phyloP scores from a whole-genome alignment of 2,329 filamentous ascomycete genomes.

The Ceratocystis huliohia region DNA sequence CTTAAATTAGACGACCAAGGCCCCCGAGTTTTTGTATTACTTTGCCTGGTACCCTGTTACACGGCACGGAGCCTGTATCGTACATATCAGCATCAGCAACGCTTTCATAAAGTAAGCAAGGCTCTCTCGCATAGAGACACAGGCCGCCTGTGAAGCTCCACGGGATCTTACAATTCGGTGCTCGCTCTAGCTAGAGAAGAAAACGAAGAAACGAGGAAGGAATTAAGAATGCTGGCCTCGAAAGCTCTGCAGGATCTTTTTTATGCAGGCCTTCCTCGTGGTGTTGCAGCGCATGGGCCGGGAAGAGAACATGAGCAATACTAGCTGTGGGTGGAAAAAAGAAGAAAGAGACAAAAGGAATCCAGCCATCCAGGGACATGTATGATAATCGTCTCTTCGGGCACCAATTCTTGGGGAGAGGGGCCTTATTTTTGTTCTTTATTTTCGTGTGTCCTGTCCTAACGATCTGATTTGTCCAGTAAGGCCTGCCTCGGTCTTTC shows the following conservation, averaged over 20 bases:
- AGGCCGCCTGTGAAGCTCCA: not conserved
- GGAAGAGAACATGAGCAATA: slow-evolving; percentile 1
- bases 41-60: not conserved
- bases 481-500: not conserved
- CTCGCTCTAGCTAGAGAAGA: not conserved
- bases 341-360: not conserved
- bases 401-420: not conserved
- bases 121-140: not conserved
- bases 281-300: not conserved
- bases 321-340: not conserved
- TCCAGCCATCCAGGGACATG: not conserved
- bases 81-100: no score
- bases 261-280: slow-evolving; percentile 1
- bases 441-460: not conserved
- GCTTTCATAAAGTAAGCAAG: no score
- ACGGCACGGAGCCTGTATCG: not conserved
- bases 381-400: not conserved
- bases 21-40: not conserved
- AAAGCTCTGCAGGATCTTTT: not conserved
- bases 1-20: not conserved
- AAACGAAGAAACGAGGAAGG: not conserved
- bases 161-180: no score
- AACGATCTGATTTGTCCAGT: not conserved
- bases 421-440: not conserved
- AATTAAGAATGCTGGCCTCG: slow-evolving; percentile 1